phyloP scores from a whole-genome alignment of 2,329 filamentous ascomycete genomes.

The Colletotrichum simmondsii region DNA sequence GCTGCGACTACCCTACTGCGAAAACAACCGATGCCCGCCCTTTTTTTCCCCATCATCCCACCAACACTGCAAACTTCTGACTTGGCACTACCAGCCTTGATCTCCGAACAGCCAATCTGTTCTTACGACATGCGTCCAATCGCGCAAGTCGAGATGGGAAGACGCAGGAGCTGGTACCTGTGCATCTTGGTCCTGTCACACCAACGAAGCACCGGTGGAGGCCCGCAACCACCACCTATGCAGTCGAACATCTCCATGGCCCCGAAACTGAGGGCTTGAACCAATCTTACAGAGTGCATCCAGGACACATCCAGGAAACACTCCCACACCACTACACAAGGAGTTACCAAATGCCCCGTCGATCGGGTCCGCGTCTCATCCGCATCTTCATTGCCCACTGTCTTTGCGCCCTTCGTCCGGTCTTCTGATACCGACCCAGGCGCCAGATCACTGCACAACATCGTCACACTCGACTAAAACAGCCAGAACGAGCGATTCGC shows the following conservation, averaged over 20 bases:
- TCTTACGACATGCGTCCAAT: not conserved
- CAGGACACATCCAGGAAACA: not conserved
- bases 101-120: not conserved
- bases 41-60: not conserved
- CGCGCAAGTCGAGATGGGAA: not conserved
- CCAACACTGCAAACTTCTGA: not conserved
- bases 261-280: not conserved
- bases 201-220: conserved; percentile 12
- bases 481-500: not conserved
- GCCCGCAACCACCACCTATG: not conserved
- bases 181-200: conserved; percentile 5
- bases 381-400: not conserved
- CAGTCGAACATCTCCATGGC: not conserved
- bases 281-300: not conserved
- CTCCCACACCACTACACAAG: not conserved
- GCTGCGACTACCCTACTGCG: not conserved
- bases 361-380: conserved; percentile 4
- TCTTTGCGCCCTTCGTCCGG: conserved; percentile 9
- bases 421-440: conserved; percentile 15
- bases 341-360: not conserved
- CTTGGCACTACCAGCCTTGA: not conserved
- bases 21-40: not conserved
- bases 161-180: conserved; percentile 1
- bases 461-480: not conserved
- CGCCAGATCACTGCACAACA: not conserved